Base-by-base conservation (phyloP, 768 basidiomycete species). In the Suillus occidentalis region DNA sequence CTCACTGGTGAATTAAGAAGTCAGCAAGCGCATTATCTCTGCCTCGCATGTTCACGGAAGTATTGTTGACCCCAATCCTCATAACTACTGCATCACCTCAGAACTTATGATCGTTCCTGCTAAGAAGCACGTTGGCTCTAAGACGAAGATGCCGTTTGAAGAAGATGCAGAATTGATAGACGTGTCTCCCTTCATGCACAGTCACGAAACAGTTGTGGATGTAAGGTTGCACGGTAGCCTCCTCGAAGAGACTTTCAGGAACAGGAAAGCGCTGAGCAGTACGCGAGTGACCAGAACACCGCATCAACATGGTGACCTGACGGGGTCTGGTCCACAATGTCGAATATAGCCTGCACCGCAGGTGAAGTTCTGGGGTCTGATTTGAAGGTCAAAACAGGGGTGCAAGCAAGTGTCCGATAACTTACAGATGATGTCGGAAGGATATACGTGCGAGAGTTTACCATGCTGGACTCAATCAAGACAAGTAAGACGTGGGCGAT, bases 91-190 rank as follows among this genome's bases (percentile, higher is more conserved):
- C 31, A 31, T 31, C 31, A 31, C 31, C 31, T 31, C 4, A 4
- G 31, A 31, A 31, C 31, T 31, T 16, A 2, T 4, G 13, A 31
- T 31, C 31, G 31, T 31, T 4, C 31, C 22, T 18, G 1, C 65
- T 59, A 58, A 68, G 39, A 34, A 52, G 16, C 1, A 16, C 14
- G 10, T 68, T 68, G 5, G 1, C 16, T 10, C 37, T 36, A 28
- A 68, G 67, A 25, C 31, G 18, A 47, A 42, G 61, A 25, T 68
- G 65, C 0, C 34, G n/a, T 13, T 68, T 68, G 62, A 68, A 68
- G 56, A 66, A 68, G 0, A 66, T n/a, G 50, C 25, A 6, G 13
- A 66, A 68, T 2, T 16, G 31, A 52, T 68, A 14, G 3, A 31
- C n/a, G 4, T 63, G 49, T 22, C 22, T 40, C 6, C 62, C 31